Percentiles rank a stretch among this genome's conserved stretches.
Evolutionary conservation across 2,329 filamentous ascomycete species (phyloP).

Genomic region (Penicillium sp.): DNA sequence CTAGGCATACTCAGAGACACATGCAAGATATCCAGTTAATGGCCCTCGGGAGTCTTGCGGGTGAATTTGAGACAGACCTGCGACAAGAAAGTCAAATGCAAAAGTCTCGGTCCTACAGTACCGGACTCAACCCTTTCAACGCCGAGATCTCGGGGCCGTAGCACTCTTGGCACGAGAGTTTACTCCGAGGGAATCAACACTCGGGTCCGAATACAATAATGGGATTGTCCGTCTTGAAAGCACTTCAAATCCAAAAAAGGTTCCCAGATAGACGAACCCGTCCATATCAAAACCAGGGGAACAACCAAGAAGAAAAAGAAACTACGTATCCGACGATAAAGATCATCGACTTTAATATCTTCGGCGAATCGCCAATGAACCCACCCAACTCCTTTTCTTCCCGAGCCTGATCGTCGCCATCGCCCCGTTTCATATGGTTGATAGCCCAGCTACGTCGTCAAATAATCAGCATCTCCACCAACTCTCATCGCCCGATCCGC

Average conservation of each 20-base stretch:
- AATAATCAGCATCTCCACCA: background rate
- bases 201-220: background rate
- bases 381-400: background rate
- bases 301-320: background rate
- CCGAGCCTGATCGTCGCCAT: background rate
- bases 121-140: background rate
- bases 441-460: background rate
- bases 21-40: background rate
- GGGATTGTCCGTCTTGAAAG: background rate
- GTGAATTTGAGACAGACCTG: background rate
- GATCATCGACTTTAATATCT: conserved; percentile 1
- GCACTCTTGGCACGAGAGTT: background rate
- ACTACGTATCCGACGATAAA: background rate
- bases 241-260: background rate
- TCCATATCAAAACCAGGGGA: background rate
- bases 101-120: background rate
- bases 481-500: background rate
- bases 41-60: background rate
- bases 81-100: background rate
- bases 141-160: background rate
- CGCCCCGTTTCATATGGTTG: background rate
- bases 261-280: background rate
- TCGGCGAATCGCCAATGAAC: background rate
- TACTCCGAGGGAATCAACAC: background rate
- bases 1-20: background rate